Evolutionary conservation across 495 filamentous ascomycete species (phyloP).

Genomic region (Aspergillus cavernicola): DNA sequence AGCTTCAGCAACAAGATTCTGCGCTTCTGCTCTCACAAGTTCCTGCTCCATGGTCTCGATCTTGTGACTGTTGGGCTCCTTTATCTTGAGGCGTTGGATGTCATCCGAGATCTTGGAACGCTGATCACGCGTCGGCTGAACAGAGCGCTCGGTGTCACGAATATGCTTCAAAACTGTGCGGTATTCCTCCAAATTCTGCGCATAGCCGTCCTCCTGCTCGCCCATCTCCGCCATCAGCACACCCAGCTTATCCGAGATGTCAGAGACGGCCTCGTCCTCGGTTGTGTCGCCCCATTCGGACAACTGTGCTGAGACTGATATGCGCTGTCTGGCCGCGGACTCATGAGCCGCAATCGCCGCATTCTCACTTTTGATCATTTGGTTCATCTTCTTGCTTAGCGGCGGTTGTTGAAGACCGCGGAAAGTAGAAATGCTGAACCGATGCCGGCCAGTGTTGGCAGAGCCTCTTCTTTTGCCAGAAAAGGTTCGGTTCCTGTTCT

Average conservation of each 20-base stretch:
- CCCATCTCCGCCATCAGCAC: conserved; percentile 88
- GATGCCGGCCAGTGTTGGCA: conserved; percentile 42
- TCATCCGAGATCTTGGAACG: conserved; percentile 84
- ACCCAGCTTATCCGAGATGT: conserved; percentile 90
- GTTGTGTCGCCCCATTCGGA: conserved; percentile 95
- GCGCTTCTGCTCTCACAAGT: conserved; percentile 89
- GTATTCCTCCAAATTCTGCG: conserved; percentile 80
- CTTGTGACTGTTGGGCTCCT: conserved; percentile 75
- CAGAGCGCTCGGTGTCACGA: conserved; percentile 83
- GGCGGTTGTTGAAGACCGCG: conserved; percentile 80
- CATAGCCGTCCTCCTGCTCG: conserved; percentile 85
- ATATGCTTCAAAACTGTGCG: conserved; percentile 80
- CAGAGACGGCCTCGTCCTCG: conserved; percentile 76
- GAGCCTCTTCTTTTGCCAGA: conserved; percentile 53
- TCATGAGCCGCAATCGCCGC: conserved; percentile 78
- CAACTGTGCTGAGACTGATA: conserved; percentile 82
- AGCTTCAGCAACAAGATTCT: conserved; percentile 92
- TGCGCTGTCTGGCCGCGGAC: conserved; percentile 72
- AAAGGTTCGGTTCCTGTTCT: conserved; percentile 54
- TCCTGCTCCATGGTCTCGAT: conserved; percentile 88
- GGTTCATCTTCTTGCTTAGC: conserved; percentile 77
- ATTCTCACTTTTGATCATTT: conserved; percentile 90
- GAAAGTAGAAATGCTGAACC: conserved; percentile 77
- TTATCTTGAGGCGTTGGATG: conserved; percentile 81
- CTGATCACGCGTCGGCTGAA: conserved; percentile 86